These are phyloP conservation scores for Fusarium sp. DNA, from an alignment of 2,329 filamentous ascomycete species.

Conservation along the genomic window DNA sequence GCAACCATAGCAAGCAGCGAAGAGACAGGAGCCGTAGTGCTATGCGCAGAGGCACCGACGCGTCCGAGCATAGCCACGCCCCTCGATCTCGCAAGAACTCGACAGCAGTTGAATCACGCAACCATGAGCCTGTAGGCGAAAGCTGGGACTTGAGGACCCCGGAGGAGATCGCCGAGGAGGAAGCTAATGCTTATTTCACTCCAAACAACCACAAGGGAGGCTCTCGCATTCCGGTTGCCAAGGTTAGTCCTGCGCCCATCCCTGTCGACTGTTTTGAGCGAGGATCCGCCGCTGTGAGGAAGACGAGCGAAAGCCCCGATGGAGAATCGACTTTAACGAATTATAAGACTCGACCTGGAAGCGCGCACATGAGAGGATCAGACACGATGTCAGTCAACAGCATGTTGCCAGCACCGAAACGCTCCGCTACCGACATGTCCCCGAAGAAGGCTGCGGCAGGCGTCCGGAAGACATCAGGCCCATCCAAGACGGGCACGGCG, in stretches of 20 bases:
- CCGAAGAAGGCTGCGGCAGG: conserved; percentile 65
- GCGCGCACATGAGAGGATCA: conserved; percentile 70
- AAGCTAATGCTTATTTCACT: conserved; percentile 67
- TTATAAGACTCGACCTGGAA: conserved; percentile 77
- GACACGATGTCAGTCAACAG: conserved; percentile 41
- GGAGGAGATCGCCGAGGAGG: conserved; percentile 80
- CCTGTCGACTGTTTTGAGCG: conserved; percentile 81
- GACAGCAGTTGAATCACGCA: conserved; percentile 56
- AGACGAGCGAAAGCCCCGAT: conserved; percentile 68
- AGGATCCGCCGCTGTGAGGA: conserved; percentile 77
- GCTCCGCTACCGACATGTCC: conserved; percentile 65
- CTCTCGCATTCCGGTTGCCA: conserved; percentile 91
- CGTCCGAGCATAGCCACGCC: conserved; percentile 48
- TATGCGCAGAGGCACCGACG: conserved; percentile 53
- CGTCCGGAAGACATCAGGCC: conserved; percentile 63
- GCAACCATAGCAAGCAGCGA: conserved; percentile 67
- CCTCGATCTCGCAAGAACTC: conserved; percentile 64
- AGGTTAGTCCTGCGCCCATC: conserved; percentile 83
- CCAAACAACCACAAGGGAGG: conserved; percentile 70
- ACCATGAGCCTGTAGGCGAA: conserved; percentile 59
- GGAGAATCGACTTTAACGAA: conserved; percentile 71
- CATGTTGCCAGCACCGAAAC: conserved; percentile 55
- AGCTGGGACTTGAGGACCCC: conserved; percentile 82
- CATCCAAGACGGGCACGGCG: conserved; percentile 58
- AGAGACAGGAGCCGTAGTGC: conserved; percentile 56